These are phyloP conservation scores for Triticum timopheevii DNA, from an alignment of 176 grass and related monocot genomes.

Conservation along the genomic window DNA sequence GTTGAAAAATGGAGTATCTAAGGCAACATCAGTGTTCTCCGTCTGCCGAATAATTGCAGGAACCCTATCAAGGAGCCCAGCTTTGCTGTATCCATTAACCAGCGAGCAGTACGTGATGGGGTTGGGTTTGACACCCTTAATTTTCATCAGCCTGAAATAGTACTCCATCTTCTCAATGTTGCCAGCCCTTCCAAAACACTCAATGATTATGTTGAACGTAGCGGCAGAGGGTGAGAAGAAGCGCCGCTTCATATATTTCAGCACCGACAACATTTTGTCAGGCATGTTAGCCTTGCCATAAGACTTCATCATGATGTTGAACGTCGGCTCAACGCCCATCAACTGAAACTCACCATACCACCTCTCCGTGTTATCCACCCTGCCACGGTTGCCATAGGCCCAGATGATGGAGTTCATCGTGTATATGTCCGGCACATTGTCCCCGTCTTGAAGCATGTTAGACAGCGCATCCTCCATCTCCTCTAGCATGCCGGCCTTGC, in stretches of 20 bases:
- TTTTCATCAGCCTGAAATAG: conserved; percentile 87
- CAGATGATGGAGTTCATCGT: conserved; percentile 91
- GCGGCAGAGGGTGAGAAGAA: conserved; percentile 55
- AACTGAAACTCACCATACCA: conserved; percentile 76
- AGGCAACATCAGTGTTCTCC: conserved; percentile 68
- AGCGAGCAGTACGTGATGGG: conserved; percentile 82
- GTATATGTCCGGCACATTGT: conserved; percentile 66
- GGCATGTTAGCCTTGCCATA: conserved; percentile 62
- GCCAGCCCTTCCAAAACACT: conserved; percentile 64
- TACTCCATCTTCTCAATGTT: conserved; percentile 92
- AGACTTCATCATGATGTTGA: conserved; percentile 83
- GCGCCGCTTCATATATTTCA: conserved; percentile 72
- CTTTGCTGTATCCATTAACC: conserved; percentile 72
- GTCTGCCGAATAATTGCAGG: conserved; percentile 73
- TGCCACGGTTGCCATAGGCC: conserved; percentile 69
- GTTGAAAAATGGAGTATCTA: conserved; percentile 91
- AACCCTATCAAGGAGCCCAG: conserved; percentile 65
- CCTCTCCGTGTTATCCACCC: conserved; percentile 69
- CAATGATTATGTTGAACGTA: conserved; percentile 80
- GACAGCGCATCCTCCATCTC: conserved; percentile 65
- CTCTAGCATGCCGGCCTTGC: conserved; percentile 61
- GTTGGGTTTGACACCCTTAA: conserved; percentile 76
- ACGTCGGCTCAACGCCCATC: conserved; percentile 85
- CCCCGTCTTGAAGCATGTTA: conserved; percentile 67
- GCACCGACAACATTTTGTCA: conserved; percentile 61